Conservation (phyloP, 495 filamentous ascomycete species). For the Trichoderma orchidacearum region DNA sequence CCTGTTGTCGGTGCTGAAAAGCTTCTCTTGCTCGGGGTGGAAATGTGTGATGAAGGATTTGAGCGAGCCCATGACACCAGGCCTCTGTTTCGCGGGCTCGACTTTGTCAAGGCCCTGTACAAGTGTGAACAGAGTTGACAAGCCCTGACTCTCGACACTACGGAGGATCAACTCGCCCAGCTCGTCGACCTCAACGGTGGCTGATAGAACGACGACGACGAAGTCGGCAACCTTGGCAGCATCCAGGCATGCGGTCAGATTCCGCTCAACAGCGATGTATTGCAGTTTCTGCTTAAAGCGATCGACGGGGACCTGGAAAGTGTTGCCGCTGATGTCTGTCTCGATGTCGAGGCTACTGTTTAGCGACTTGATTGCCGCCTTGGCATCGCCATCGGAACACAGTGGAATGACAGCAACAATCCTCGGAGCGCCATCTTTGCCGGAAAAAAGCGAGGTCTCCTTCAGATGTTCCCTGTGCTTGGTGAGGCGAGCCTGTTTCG, state of each 20-base stretch:
- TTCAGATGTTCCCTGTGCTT: conserved; percentile 71
- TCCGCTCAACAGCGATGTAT: conserved; percentile 59
- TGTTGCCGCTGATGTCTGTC: conserved; percentile 45
- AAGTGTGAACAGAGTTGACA: conserved; percentile 70
- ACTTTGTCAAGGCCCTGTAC: conserved; percentile 69
- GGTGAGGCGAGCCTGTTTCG: conserved; percentile 65
- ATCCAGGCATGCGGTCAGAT: conserved; percentile 65
- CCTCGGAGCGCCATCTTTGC: conserved; percentile 72
- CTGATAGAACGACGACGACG: conserved; percentile 69
- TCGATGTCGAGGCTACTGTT: conserved; percentile 72
- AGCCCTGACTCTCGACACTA: conserved; percentile 81
- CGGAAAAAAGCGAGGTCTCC: conserved; percentile 65
- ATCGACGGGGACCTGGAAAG: conserved; percentile 56
- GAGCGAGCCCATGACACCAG: conserved; percentile 63
- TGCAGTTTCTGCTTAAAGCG: conserved; percentile 86
- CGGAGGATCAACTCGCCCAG: conserved; percentile 69
- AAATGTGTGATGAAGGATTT: conserved; percentile 88
- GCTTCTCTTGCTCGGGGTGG: conserved; percentile 76
- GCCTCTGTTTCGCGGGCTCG: conserved; percentile 61
- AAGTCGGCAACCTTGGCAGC: conserved; percentile 83
- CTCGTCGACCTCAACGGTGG: conserved; percentile 68
- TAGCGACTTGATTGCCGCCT: conserved; percentile 51
- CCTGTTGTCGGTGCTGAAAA: conserved; percentile 69
- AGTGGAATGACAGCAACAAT: conserved; percentile 88
- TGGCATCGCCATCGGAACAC: conserved; percentile 52